Evolutionary conservation across 257 asterid genomes (phyloP), one percentile per base, ranked within the genome.

Genomic region (Mentha longifolia): DNA sequence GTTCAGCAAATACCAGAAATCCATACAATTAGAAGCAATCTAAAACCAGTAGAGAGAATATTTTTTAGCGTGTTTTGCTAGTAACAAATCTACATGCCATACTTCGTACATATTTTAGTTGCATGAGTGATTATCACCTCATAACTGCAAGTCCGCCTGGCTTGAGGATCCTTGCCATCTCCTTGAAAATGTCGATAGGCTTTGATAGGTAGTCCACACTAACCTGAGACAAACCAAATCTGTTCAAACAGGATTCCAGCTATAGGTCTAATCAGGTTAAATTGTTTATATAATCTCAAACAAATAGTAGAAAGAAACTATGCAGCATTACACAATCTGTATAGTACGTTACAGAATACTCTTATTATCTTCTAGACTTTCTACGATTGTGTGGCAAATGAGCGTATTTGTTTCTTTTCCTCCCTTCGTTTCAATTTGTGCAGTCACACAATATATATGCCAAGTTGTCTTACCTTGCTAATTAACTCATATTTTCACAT

Each of bases 161-260:
- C 62, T 94, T 94, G 65, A 94, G 96, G 73, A 94, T 64, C 73
- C 96, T 83, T 17, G 77, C 74, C 96, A 91, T 89, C 85, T 94
- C 97, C 82, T 86, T 94, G 88, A 94, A 87, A 60, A 94, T 81
- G 28, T 86, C 95, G n/a, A 91, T 35, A 73, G 97, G 98, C 80
- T 94, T 94, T 6, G 89, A 79, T 63, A 94, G 77, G 81, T 93
- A 93, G 77, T 93, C 98, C n/a, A 93, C 97, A 60, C 98, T 93
- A 49, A 92, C 97, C 98, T 92, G 87, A 70, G 87, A 70, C 75
- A 80, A 42, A 47, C 13, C 67, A 5, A 28, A 45, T 41, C 22
- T 16, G 45, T 54, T 63, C 43, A 22, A 54, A 58, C 11, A 17
- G 56, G 42, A 7, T 22, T n/a, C 16, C 20, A 43, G 12, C 8